Percentiles rank a stretch among this genome's conserved stretches.
These are phyloP conservation scores for Acanthamoeba royreba DNA, from an alignment of 208 protist genomes.

Conservation along the genomic window DNA sequence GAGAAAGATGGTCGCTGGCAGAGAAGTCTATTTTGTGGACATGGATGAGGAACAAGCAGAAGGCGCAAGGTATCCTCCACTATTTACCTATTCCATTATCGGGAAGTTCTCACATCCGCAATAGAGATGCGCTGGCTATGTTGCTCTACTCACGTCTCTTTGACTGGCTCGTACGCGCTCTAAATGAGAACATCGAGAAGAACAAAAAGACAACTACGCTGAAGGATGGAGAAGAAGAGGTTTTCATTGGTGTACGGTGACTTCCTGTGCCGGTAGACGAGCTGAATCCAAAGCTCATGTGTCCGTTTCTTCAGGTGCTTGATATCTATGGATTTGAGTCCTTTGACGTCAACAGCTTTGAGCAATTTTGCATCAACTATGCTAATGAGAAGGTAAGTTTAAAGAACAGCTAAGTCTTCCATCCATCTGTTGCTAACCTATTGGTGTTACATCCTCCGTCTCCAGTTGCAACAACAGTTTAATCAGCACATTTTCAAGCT, in stretches of 20 bases:
- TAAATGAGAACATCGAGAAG: slow-evolving; percentile 53
- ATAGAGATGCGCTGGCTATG: slow-evolving; percentile 71
- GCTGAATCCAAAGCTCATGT: too few species aligned
- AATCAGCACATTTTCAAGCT: slow-evolving; percentile 82
- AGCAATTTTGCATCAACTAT: slow-evolving; percentile 84
- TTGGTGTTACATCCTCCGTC: neutral
- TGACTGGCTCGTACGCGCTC: slow-evolving; percentile 65
- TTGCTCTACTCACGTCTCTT: slow-evolving; percentile 70
- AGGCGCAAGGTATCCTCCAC: neutral
- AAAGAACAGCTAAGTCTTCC: neutral
- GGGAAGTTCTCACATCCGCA: slow-evolving; percentile 50
- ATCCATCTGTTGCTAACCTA: neutral
- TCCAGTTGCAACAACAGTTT: slow-evolving; percentile 74
- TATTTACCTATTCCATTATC: neutral
- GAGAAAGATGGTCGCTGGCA: neutral
- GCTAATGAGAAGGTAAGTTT: slow-evolving; percentile 75
- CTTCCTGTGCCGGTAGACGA: slow-evolving; percentile 89
- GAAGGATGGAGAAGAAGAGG: slow-evolving; percentile 22
- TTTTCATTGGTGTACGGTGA: slow-evolving; percentile 83
- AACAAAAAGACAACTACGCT: neutral
- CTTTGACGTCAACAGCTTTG: slow-evolving; percentile 83
- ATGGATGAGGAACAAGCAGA: neutral
- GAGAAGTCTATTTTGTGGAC: neutral
- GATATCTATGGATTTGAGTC: slow-evolving; percentile 94
- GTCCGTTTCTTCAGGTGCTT: slow-evolving; percentile 19